Evolutionary conservation across 164 flowering plant species (phyloP), one percentile per base, ranked within the genome.

Genomic region (Nelumbo lutea): DNA sequence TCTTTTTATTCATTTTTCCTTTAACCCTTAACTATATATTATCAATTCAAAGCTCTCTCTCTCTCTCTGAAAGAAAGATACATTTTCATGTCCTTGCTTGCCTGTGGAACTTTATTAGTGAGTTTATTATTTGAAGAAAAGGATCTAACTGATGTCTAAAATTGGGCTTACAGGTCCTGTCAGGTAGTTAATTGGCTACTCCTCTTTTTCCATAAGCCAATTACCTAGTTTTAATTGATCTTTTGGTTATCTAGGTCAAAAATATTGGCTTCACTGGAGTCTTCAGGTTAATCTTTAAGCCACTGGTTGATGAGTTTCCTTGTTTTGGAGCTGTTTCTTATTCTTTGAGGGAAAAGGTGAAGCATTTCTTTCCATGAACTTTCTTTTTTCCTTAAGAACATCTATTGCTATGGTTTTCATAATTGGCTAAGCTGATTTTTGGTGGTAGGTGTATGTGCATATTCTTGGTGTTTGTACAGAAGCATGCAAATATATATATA

Each of bases 191-290:
- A 27, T 27, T 27, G 27, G 27, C 27, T 27, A 0, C 27, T 27
- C 27, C 27, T 27, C 27, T n/a, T n/a, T n/a, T n/a, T n/a, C n/a
- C n/a, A n/a, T n/a, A n/a, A n/a, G n/a, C n/a, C n/a, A n/a, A n/a
- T n/a, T n/a, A 27, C 27, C 27, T 53, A 4, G 14, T 53, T 53
- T 15, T 9, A 53, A 53, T 27, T 72, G 42, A 41, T 44, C 44
- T 58, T 42, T 48, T 55, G 45, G 1, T 67, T 6, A 1, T 71
- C 50, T 63, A 96, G 99, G 96, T 96, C 5, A 96, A 96, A 80
- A 73, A 96, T 72, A 83, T 93, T 76, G 98, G 87, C 50, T 96
- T 96, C 79, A 91, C 99, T 44, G 99, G 99, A 71, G 86, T 96
- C 71, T 96, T 96, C 81, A 87, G 99, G 84, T 66, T 96, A 74